Evolutionary conservation across 441 rosid species (phyloP), one percentile per base, ranked within the genome.

Genomic region (Euphorbia celastroides): DNA sequence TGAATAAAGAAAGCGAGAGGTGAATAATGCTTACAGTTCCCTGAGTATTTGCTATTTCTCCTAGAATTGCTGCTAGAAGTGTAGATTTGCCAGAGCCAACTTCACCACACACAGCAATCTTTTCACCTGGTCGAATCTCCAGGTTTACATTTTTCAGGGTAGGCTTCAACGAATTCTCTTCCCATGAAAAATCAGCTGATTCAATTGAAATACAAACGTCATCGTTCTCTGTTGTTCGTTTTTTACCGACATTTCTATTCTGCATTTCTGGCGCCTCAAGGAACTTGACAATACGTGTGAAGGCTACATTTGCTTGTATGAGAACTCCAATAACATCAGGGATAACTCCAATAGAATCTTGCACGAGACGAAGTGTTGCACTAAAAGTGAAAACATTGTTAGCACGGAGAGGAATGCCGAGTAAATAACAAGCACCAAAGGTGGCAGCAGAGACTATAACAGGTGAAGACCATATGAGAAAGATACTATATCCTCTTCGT

Each of bases 21-120:
- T 30, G 16, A 51, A 51, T 55, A 41, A 48, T 12, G 75, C 96
- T 79, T 80, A 91, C 99, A 3, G 77, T 75, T 85, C 99, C 99
- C 44, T 71, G 70, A 10, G 81, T 81, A 69, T 73, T 77, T 44
- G 96, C 87, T 69, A 88, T 87, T 82, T 91, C 99, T 67, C 97
- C 96, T 27, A 91, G 96, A 79, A 93, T 86, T 14, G 99, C 88
- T 30, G 97, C 87, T 64, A 93, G 64, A 69, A 93, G 84, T 54
- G 97, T 91, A 10, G 99, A 93, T 77, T 93, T 93, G 3, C 99
- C 99, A 0, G 97, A 93, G 69, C 97, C 99, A 72, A 93, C 99
- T 82, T 93, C 97, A 64, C 99, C 99, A 65, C 99, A 91, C 57
- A 93, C 81, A 32, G 96, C 99, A 10, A 93, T 83, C 83, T 89